Evolutionary conservation across 2,329 filamentous ascomycete genomes (phyloP).

Genomic region (Pyricularia sp.): DNA sequence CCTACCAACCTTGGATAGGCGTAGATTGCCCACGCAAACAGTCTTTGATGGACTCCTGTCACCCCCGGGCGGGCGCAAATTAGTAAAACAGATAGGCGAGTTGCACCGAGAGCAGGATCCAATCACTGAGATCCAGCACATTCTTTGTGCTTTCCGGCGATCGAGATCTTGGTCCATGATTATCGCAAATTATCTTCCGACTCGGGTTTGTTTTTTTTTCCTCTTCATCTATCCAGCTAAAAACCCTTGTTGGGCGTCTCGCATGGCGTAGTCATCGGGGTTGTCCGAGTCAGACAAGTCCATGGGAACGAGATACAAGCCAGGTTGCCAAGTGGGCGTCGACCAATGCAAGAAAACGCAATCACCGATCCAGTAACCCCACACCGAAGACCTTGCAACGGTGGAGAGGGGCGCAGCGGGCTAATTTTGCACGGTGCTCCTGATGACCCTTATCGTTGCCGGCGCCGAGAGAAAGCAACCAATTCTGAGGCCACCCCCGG

Average conservation of each 20-base stretch:
- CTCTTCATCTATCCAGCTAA: background rate
- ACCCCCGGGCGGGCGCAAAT: background rate
- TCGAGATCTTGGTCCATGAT: background rate
- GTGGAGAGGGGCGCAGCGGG: background rate
- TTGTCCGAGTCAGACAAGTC: background rate
- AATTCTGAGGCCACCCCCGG: background rate
- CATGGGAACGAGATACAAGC: background rate
- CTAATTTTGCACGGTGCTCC: background rate
- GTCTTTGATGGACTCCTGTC: background rate
- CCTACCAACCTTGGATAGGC: background rate
- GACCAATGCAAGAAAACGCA: background rate
- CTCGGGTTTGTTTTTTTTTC: background rate
- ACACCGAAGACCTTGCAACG: background rate
- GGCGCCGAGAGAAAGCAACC: background rate
- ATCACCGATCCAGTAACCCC: background rate
- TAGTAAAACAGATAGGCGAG: background rate
- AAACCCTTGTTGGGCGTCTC: no score
- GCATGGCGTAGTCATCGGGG: background rate
- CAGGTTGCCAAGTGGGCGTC: background rate
- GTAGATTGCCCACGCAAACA: background rate
- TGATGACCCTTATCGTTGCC: background rate
- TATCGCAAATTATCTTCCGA: background rate
- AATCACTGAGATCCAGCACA: background rate
- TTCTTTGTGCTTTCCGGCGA: background rate
- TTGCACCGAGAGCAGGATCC: background rate